Percentiles rank a stretch among this genome's conserved stretches.
Evolutionary conservation across 2,329 filamentous ascomycete species (phyloP).

Genomic region (Fusarium sp.): DNA sequence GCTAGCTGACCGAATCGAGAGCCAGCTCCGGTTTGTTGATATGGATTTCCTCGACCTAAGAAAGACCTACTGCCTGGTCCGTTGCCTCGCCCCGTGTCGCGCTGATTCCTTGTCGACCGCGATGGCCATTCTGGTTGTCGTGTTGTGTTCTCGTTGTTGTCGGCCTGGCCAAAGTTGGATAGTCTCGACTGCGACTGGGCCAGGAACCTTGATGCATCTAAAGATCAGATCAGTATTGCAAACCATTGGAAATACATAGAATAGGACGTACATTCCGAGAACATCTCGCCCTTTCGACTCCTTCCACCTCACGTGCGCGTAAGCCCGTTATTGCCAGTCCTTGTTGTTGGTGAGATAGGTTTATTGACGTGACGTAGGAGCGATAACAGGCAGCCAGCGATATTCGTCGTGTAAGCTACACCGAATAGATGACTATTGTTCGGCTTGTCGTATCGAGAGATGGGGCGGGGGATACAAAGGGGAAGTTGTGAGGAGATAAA

Average conservation of each 20-base stretch:
- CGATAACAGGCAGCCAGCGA: constrained; percentile 25
- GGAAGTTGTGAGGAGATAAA: constrained; percentile 18
- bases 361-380: constrained; percentile 43
- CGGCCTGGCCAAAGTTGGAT: constrained; percentile 75
- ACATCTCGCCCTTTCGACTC: constrained; percentile 55
- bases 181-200: constrained; percentile 95
- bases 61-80: constrained; percentile 56
- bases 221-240: constrained; percentile 29
- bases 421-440: constrained; percentile 23
- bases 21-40: constrained; percentile 78
- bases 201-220: constrained; percentile 96
- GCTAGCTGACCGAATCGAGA: constrained; percentile 79
- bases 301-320: constrained; percentile 51
- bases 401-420: constrained; percentile 34
- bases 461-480: constrained; percentile 13
- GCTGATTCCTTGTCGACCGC: constrained; percentile 51
- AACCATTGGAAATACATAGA: background rate
- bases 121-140: constrained; percentile 53
- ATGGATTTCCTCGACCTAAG: constrained; percentile 76
- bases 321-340: constrained; percentile 23
- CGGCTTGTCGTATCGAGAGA: constrained; percentile 9
- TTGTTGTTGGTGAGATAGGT: constrained; percentile 27
- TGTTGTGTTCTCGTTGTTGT: constrained; percentile 52
- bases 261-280: constrained; percentile 82
- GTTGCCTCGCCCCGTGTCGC: constrained; percentile 49